Evolutionary conservation across 2,329 filamentous ascomycete genomes (phyloP).

Genomic region (Fusarium begoniae): DNA sequence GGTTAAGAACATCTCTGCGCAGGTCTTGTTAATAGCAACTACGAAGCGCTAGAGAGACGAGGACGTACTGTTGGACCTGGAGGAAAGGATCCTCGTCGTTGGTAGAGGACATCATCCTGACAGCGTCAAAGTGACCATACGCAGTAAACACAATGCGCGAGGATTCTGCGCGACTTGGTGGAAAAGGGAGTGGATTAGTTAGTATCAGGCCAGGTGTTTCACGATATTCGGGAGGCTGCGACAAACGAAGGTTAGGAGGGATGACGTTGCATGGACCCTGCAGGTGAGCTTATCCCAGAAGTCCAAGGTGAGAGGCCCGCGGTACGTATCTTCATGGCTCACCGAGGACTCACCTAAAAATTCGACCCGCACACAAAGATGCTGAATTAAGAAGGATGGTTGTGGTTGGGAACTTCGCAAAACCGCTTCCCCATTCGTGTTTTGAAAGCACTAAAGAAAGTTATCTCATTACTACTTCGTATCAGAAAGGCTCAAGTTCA

Average conservation of each 20-base stretch:
- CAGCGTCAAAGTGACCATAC: slow-evolving; percentile 22
- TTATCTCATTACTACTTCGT: background rate
- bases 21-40: slow-evolving; percentile 11
- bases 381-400: slow-evolving; percentile 13
- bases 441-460: background rate
- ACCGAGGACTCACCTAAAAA: slow-evolving; percentile 41
- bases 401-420: slow-evolving; percentile 24
- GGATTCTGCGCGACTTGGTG: background rate
- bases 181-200: background rate
- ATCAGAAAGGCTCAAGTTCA: background rate
- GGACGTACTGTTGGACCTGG: slow-evolving; percentile 72
- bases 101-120: slow-evolving; percentile 72
- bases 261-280: slow-evolving; percentile 45
- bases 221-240: slow-evolving; percentile 30
- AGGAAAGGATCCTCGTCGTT: slow-evolving; percentile 76
- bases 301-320: slow-evolving; percentile 13
- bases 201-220: slow-evolving; percentile 10
- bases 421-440: background rate
- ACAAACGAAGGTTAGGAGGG: slow-evolving; percentile 35
- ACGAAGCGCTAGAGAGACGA: background rate
- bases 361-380: slow-evolving; percentile 39
- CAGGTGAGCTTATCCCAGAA: slow-evolving; percentile 17
- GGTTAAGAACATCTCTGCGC: slow-evolving; percentile 84
- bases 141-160: slow-evolving; percentile 29
- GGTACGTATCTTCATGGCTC: slow-evolving; percentile 32